Evolutionary conservation across 179 eudicot species (phyloP), one percentile per base, ranked within the genome.

Genomic region (Gypsophila paniculata): DNA sequence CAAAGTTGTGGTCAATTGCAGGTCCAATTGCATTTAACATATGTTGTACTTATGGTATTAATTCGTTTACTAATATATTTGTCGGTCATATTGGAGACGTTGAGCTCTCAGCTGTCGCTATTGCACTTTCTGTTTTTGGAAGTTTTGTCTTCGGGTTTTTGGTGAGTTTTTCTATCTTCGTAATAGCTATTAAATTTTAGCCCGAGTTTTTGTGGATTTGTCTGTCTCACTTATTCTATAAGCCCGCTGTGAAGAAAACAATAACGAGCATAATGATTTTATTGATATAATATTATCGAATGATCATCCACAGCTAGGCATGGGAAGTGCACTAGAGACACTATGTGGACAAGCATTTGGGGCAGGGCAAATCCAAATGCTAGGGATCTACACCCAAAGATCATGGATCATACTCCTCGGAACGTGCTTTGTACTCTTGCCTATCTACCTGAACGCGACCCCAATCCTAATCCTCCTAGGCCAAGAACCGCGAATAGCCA

Each of bases 71-170:
- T 0, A 91, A 80, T 82, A 93, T 93, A 3, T 93, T 87, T 72
- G 98, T 91, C 48, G 98, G 98, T 0, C 98, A 91, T 70, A 86
- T 93, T 78, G 98, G 98, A 8, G 85, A 89, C 74, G 70, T 93
- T 32, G 96, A 93, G 83, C 95, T 91, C 75, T 93, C 98, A 22
- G 86, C 92, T 12, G 96, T 93, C 11, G 91, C 97, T 5, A 81
- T 91, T 57, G 87, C 97, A 26, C 74, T 93, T 53, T 91, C 96
- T 19, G 97, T 93, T 60, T 87, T 91, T 34, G 88, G 95, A 6
- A 91, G 81, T 68, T 91, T 93, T 61, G 83, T 96, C 42, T 93
- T 91, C 25, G 96, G 96, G 22, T 85, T 92, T 84, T 69, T 92
- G 94, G 96, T 92, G 65, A 75, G 90, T 49, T 34, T 59, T 23